Evolutionary conservation across 2,329 filamentous ascomycete genomes (phyloP).

Genomic region (Penicillium sp.): DNA sequence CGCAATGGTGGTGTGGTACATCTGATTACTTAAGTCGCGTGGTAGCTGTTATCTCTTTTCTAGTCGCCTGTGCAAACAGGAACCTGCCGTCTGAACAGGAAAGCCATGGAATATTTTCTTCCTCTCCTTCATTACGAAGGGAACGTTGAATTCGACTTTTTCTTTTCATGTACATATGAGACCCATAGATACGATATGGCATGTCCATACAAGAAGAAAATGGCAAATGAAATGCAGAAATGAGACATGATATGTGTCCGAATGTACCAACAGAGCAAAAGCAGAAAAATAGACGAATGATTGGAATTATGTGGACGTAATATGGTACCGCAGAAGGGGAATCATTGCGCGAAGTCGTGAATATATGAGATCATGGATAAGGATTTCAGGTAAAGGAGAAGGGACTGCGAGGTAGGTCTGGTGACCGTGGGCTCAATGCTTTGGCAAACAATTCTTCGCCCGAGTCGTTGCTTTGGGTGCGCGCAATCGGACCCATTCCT

Average conservation of each 20-base stretch:
- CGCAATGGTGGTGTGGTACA: background rate
- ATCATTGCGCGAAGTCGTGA: conserved; percentile 25
- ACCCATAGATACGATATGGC: conserved; percentile 10
- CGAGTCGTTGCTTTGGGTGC: conserved; percentile 48
- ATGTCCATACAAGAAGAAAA: conserved; percentile 6
- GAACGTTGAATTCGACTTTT: background rate
- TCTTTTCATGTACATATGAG: conserved; percentile 21
- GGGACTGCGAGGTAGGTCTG: conserved; percentile 80
- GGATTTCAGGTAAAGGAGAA: conserved; percentile 57
- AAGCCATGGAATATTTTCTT: background rate
- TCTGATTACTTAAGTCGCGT: background rate
- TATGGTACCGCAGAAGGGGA: conserved; percentile 24
- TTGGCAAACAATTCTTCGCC: conserved; percentile 86
- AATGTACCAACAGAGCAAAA: background rate
- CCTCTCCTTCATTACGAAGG: background rate
- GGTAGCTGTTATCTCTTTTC: background rate
- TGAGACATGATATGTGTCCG: conserved; percentile 1
- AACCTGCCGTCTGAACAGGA: background rate
- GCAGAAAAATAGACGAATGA: conserved; percentile 2
- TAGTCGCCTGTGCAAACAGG: background rate
- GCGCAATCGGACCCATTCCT: conserved; percentile 22
- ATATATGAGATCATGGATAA: conserved; percentile 6
- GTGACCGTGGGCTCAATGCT: conserved; percentile 80
- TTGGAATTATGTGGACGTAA: conserved; percentile 14
- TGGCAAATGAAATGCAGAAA: conserved; percentile 12